These are phyloP conservation scores for Fonsecaea pedrosoi DNA, from an alignment of 2,329 filamentous ascomycete genomes.

Conservation along the genomic window DNA sequence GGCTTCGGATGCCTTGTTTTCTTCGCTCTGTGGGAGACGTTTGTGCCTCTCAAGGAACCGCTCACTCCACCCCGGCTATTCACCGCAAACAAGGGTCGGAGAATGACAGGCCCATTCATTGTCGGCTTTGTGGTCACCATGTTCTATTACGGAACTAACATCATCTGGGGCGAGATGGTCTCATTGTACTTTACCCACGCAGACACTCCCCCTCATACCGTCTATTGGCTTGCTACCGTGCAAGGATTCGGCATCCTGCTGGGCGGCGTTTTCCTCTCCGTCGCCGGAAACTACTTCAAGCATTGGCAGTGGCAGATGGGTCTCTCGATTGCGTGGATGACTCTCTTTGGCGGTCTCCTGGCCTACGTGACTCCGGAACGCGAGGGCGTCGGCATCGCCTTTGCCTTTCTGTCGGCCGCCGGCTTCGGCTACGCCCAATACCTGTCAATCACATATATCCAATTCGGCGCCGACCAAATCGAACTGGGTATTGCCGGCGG, in stretches of 20 bases:
- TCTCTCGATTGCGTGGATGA: conserved; percentile 54
- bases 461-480: conserved; percentile 57
- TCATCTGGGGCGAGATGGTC: conserved; percentile 37
- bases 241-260: background rate
- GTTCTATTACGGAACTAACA: conserved; percentile 59
- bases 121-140: conserved; percentile 57
- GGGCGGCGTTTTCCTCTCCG: background rate
- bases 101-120: conserved; percentile 56
- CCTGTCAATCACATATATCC: conserved; percentile 56
- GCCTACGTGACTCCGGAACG: conserved; percentile 52
- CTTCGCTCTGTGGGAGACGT: conserved; percentile 52
- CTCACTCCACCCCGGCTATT: conserved; percentile 57
- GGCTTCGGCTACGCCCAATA: conserved; percentile 58
- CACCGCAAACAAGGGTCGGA: conserved; percentile 52
- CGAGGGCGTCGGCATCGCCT: conserved; percentile 56
- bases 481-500: conserved; percentile 56
- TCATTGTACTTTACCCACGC: background rate
- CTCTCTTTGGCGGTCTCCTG: conserved; percentile 55
- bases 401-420: conserved; percentile 55
- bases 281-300: background rate
- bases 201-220: background rate
- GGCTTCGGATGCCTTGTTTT: conserved; percentile 46
- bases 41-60: conserved; percentile 47
- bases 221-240: conserved; percentile 7
- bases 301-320: conserved; percentile 56